Evolutionary conservation across 2,329 filamentous ascomycete species (phyloP).

Genomic region (Scedosporium minutisporum): DNA sequence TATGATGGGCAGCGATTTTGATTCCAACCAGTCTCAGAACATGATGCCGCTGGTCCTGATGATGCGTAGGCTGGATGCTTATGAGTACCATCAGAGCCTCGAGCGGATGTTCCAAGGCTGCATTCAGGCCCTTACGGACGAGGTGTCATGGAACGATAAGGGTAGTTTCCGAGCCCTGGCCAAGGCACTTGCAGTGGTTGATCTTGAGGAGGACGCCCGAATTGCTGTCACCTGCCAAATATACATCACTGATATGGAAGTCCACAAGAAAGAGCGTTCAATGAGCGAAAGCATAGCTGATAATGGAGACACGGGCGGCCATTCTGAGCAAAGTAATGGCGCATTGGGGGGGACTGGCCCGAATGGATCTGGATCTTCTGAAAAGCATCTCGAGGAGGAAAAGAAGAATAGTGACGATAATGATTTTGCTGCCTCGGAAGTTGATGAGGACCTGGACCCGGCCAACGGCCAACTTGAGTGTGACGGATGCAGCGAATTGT

Average conservation of each 20-base stretch:
- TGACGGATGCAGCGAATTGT: neutral
- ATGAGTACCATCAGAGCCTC: neutral
- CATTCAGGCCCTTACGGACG: conserved; percentile 3
- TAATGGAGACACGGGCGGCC: neutral
- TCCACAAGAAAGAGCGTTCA: neutral
- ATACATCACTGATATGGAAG: conserved; percentile 4
- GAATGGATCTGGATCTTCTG: neutral
- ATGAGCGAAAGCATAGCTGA: neutral
- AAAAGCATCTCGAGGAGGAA: neutral
- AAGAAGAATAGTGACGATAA: neutral
- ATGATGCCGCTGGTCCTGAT: conserved; percentile 4
- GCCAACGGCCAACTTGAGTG: neutral
- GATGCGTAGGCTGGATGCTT: conserved; percentile 4
- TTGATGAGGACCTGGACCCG: neutral
- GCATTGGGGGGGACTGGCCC: neutral
- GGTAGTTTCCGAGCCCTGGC: neutral
- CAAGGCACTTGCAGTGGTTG: neutral
- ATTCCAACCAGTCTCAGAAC: conserved; percentile 4
- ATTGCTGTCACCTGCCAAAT: conserved; percentile 5
- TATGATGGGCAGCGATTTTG: conserved; percentile 3
- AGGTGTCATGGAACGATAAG: conserved; percentile 3
- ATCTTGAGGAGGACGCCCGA: conserved; percentile 1
- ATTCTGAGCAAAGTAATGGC: neutral
- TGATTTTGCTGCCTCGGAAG: neutral
- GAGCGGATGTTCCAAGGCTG: conserved; percentile 3